phyloP scores from a whole-genome alignment of 1,139 yeast genomes.

The Blastobotrys apis region DNA sequence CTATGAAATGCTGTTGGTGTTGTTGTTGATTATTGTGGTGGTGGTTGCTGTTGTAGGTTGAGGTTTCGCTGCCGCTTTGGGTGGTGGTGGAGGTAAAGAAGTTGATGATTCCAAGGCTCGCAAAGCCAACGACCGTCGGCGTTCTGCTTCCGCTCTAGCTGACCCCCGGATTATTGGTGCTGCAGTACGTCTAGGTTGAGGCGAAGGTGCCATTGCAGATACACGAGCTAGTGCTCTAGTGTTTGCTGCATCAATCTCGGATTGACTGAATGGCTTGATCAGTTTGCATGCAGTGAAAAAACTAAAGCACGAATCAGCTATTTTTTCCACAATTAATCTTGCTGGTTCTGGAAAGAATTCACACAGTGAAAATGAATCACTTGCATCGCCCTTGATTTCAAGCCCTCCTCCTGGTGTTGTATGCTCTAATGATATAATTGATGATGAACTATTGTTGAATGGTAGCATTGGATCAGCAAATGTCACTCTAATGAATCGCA shows the following conservation, averaged over 20 bases:
- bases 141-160: slow-evolving; percentile 57
- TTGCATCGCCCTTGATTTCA: slow-evolving; percentile 76
- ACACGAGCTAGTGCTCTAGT: slow-evolving; percentile 23
- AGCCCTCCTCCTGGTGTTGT: slow-evolving; percentile 27
- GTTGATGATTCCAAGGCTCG: slow-evolving; percentile 58
- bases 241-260: slow-evolving; percentile 26
- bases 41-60: neutral
- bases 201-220: slow-evolving; percentile 13
- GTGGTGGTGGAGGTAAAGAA: neutral
- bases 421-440: slow-evolving; percentile 12
- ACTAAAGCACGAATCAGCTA: slow-evolving; percentile 15
- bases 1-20: neutral
- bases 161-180: slow-evolving; percentile 12
- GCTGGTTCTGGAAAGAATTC: slow-evolving; percentile 66
- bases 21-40: neutral
- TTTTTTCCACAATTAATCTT: slow-evolving; percentile 43
- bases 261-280: slow-evolving; percentile 20
- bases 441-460: slow-evolving; percentile 15
- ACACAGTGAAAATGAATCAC: slow-evolving; percentile 77
- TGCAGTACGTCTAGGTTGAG: slow-evolving; percentile 11
- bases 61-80: neutral
- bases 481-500: slow-evolving; percentile 65
- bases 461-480: slow-evolving; percentile 36
- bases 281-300: slow-evolving; percentile 16
- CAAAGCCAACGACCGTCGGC: slow-evolving; percentile 80